These are phyloP conservation scores for Casuarina glauca DNA, from an alignment of 306 rosid genomes.

Conservation along the genomic window DNA sequence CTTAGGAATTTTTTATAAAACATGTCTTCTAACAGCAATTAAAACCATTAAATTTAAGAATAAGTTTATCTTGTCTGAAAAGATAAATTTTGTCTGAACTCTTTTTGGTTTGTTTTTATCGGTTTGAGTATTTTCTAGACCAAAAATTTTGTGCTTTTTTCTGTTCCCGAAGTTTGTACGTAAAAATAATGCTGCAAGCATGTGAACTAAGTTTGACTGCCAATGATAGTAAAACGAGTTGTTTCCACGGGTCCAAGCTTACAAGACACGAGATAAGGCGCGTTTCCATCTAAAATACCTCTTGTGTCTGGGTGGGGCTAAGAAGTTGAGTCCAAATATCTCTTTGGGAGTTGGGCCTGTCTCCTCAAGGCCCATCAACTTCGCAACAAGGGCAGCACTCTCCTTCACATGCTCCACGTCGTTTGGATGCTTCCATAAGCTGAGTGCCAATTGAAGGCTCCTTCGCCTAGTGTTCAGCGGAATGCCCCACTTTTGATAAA, in stretches of 20 bases:
- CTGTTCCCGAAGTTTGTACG: too few relatives aligned
- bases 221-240: too few relatives aligned
- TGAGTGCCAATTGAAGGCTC: slow-evolving; percentile 63
- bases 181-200: too few relatives aligned
- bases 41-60: too few relatives aligned
- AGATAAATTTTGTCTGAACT: too few relatives aligned
- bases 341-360: slow-evolving; percentile 50
- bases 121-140: too few relatives aligned
- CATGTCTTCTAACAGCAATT: too few relatives aligned
- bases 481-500: slow-evolving; percentile 70
- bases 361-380: slow-evolving; percentile 62
- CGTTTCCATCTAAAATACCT: slow-evolving; percentile 49
- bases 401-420: slow-evolving; percentile 57
- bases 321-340: slow-evolving; percentile 59
- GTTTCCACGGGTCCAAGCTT: background rate
- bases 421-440: slow-evolving; percentile 56
- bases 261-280: slow-evolving; percentile 35
- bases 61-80: too few relatives aligned
- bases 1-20: too few relatives aligned
- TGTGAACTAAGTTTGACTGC: too few relatives aligned
- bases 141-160: too few relatives aligned
- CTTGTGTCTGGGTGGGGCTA: slow-evolving; percentile 31
- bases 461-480: slow-evolving; percentile 62
- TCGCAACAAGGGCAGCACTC: slow-evolving; percentile 78
- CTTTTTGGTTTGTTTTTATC: too few relatives aligned